A percentile compares a stretch with the other conserved stretches of the same genome.
Evolutionary conservation across 2,329 filamentous ascomycete genomes (phyloP).

Genomic region (Neophaeococcomyces aloes): DNA sequence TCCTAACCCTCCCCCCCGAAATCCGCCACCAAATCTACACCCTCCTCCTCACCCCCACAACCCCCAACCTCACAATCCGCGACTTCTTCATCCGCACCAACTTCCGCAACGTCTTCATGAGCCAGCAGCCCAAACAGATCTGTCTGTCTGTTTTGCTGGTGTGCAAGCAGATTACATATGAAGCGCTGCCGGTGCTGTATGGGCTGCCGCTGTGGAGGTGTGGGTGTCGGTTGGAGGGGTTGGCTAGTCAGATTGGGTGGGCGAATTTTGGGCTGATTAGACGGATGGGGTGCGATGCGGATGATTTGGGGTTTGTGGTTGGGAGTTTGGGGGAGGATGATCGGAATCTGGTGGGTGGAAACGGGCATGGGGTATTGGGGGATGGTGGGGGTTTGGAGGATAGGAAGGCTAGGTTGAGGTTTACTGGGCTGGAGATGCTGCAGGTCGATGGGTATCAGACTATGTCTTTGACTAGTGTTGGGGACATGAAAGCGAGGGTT

Average conservation of each 20-base stretch:
- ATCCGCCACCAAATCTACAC: conserved; percentile 4
- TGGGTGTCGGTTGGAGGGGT: neutral
- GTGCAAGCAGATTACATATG: conserved; percentile 5
- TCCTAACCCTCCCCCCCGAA: neutral
- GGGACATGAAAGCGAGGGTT: neutral
- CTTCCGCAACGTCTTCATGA: conserved; percentile 6
- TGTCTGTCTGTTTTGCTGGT: neutral
- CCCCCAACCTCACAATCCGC: conserved; percentile 3
- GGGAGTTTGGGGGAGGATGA: neutral
- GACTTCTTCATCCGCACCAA: conserved; percentile 3
- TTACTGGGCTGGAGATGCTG: conserved; percentile 2
- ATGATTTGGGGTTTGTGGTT: neutral
- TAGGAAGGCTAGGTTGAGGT: conserved; percentile 4
- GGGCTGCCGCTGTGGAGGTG: neutral
- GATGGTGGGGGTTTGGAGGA: neutral
- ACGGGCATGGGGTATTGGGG: neutral
- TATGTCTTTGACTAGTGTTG: conserved; percentile 4
- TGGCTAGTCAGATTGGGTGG: conserved; percentile 4
- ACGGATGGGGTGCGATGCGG: neutral
- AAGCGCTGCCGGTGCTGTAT: conserved; percentile 6
- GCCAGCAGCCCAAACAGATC: conserved; percentile 2
- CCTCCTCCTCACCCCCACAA: neutral
- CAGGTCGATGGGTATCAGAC: conserved; percentile 5
- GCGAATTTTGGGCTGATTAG: conserved; percentile 5
- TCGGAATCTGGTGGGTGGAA: neutral